Base-by-base conservation (phyloP, 2,329 filamentous ascomycete genomes). In the Colletotrichum tamarilloi region DNA sequence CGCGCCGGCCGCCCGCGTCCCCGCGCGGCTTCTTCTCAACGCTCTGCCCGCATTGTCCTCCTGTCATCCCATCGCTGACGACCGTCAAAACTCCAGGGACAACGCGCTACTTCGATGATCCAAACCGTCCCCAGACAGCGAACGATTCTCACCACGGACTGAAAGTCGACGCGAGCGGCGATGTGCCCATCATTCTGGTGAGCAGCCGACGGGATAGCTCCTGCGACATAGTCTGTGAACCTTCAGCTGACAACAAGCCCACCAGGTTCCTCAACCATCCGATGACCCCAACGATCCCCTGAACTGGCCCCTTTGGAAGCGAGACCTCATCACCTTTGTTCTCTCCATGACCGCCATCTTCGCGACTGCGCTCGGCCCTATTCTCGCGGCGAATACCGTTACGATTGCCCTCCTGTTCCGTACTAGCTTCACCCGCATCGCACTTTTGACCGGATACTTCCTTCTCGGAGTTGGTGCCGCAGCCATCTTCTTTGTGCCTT, bases 201-300 rank as follows among this genome's bases (percentile, higher is more conserved):
- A 77, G 82, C 74, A 42, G 55, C 55, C 24, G 26, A 58, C 55
- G 11, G 38, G 7, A 22, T 58, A 57, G 14, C 1, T 8, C 38
- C 59, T 49, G 38, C 42, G 28, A 35, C 52, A 59, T 2, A n/a
- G 19, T 49, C 42, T 68, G 35, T 62, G 53, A 5, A 24, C 24
- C 24, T n/a, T 28, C 52, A 7, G 56, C 72, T 59, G 46, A 65
- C 70, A 35, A 28, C 30, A 16, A 2, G 7, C 26, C 49, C 38
- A 35, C 12, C 69, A 87, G 85, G 84, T 87, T 5, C 96, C 96
- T 5, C 96, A 98, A 79, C 96, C 96, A 2, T 95, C 92, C 75
- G 93, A 97, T 82, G 94, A 97, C 81, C 94, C 94, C 4, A 96
- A 97, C 81, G 95, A 98, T 82, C 95, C 95, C 35, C 86, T 98